These are phyloP conservation scores for Fusarium siculi DNA, from an alignment of 2,329 filamentous ascomycete genomes.

Conservation along the genomic window DNA sequence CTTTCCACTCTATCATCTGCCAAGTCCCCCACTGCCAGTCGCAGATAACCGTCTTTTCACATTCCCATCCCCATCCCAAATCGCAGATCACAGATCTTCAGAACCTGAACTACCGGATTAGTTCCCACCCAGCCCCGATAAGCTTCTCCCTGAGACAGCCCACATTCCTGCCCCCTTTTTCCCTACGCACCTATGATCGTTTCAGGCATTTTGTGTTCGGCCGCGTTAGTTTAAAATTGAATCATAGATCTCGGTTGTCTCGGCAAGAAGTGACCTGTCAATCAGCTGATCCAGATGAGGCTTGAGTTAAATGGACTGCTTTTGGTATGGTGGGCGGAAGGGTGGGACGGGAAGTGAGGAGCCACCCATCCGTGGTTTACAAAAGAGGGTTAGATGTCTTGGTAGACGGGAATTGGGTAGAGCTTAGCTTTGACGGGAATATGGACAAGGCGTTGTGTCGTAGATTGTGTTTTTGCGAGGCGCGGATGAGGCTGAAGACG, in stretches of 20 bases:
- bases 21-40: neutral
- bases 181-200: neutral
- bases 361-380: neutral
- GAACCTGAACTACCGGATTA: neutral
- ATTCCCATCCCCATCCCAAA: neutral
- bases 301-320: neutral
- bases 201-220: neutral
- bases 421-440: neutral
- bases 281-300: neutral
- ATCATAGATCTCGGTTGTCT: neutral
- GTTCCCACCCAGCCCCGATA: neutral
- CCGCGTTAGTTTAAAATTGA: neutral
- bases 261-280: neutral
- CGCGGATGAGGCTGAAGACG: neutral
- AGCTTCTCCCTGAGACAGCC: neutral
- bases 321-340: neutral
- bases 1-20: neutral
- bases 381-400: neutral
- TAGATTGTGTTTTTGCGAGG: neutral
- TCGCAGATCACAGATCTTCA: neutral
- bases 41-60: neutral
- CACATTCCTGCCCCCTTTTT: slow-evolving; percentile 10
- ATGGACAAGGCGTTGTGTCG: too few relatives aligned
- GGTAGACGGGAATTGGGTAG: fast-evolving
- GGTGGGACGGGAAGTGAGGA: neutral